phyloP scores from a whole-genome alignment of 164 flowering plant genomes.

The Vitis vinifera region DNA sequence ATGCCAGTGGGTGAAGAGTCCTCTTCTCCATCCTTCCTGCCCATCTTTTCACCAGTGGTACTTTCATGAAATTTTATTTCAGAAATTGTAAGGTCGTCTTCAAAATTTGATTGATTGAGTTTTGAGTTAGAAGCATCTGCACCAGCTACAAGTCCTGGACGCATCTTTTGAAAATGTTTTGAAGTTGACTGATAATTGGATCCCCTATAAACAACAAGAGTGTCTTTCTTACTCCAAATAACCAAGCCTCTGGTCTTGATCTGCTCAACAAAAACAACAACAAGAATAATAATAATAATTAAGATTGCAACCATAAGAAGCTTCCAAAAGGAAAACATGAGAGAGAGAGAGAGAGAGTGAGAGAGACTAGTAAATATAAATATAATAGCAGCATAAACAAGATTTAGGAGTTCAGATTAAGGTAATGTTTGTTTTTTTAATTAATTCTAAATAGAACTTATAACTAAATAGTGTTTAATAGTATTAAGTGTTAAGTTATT shows the following conservation, averaged over 20 bases:
- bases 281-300: not conserved
- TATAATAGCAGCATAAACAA: too few relatives aligned
- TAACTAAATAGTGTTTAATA: too few relatives aligned
- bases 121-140: conserved; percentile 14
- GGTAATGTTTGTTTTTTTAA: too few relatives aligned
- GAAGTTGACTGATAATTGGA: conserved; percentile 25
- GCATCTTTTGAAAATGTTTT: conserved; percentile 12
- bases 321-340: conserved; percentile 1
- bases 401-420: too few relatives aligned
- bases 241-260: conserved; percentile 87
- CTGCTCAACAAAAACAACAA: conserved; percentile 33
- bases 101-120: conserved; percentile 8
- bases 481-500: too few relatives aligned
- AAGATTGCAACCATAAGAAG: not conserved
- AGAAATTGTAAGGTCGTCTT: conserved; percentile 10
- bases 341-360: too few relatives aligned
- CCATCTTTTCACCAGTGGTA: conserved; percentile 11
- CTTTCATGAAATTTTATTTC: conserved; percentile 5
- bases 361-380: too few relatives aligned
- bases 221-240: conserved; percentile 74
- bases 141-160: conserved; percentile 13
- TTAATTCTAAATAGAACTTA: too few relatives aligned
- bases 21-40: conserved; percentile 11
- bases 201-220: conserved; percentile 80
- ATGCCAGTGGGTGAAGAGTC: conserved; percentile 14